These are phyloP conservation scores for Claviceps spartinae DNA, from an alignment of 2,329 filamentous ascomycete species.

Conservation along the genomic window DNA sequence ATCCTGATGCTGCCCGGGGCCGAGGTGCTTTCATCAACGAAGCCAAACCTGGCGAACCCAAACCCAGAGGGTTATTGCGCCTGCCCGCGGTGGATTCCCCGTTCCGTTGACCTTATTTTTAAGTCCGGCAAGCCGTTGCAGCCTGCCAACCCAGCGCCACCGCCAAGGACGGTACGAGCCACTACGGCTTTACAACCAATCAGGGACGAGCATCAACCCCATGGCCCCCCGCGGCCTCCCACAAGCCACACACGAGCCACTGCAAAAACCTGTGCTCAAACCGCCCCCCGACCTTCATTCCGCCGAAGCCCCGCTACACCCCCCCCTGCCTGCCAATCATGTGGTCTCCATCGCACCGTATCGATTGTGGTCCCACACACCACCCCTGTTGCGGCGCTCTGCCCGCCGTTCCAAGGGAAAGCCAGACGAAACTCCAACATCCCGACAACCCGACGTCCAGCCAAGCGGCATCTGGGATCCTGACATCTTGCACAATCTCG, in stretches of 20 bases:
- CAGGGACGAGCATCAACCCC: not conserved
- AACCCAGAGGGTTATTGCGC: not conserved
- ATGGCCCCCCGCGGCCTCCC: not conserved
- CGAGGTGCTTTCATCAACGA: not conserved
- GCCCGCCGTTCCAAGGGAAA: not conserved
- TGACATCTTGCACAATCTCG: constrained; percentile 13
- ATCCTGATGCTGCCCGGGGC: not conserved
- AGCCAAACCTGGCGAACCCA: not conserved
- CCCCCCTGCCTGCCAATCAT: constrained; percentile 19
- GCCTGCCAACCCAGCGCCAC: not conserved
- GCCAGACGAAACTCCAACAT: not conserved
- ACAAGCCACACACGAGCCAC: constrained; percentile 9
- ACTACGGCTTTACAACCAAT: not conserved
- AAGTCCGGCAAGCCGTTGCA: constrained; percentile 1
- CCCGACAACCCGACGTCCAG: constrained; percentile 1
- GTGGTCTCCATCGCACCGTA: constrained; percentile 13
- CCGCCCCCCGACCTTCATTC: not conserved
- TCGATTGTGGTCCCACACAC: constrained; percentile 8
- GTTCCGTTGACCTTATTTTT: not conserved
- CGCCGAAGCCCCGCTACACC: not conserved
- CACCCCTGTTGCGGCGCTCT: constrained; percentile 7
- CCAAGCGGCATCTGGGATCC: not conserved
- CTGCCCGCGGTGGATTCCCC: constrained; percentile 1
- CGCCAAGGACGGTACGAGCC: not conserved
- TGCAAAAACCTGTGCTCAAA: not conserved